Conservation (phyloP, 2,329 filamentous ascomycete species). For the Catunica adiposa region DNA sequence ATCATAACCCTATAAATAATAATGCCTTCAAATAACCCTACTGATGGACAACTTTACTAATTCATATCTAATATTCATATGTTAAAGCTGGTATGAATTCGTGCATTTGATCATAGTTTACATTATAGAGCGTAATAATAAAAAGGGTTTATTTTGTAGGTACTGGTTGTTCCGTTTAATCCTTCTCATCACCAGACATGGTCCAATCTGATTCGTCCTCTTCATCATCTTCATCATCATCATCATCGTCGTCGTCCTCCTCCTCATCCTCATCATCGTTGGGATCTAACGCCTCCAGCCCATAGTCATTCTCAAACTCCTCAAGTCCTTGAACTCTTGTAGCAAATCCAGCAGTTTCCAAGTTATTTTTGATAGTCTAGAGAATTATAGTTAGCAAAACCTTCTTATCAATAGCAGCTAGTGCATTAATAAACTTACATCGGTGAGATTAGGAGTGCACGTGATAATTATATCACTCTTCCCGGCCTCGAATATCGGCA, state of each 20-base stretch:
- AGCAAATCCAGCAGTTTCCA: conserved; percentile 62
- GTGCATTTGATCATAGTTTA: too few species aligned
- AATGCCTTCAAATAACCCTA: too few species aligned
- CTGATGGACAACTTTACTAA: too few species aligned
- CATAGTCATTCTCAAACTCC: conserved; percentile 81
- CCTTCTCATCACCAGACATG: conserved; percentile 8
- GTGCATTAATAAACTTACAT: conserved; percentile 39
- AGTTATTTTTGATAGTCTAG: conserved; percentile 58
- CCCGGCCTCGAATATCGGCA: conserved; percentile 65
- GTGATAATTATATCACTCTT: conserved; percentile 77
- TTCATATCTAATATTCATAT: too few species aligned
- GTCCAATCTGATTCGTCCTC: conserved; percentile 19
- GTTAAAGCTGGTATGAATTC: too few species aligned
- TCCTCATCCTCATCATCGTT: conserved; percentile 47
- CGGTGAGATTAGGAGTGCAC: conserved; percentile 68
- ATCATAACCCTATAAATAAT: background rate
- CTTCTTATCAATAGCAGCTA: conserved; percentile 1
- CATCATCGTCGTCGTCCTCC: conserved; percentile 38
- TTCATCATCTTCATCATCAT: conserved; percentile 29
- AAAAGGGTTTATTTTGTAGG: background rate
- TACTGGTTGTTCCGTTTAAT: background rate
- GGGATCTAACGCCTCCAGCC: conserved; percentile 47
- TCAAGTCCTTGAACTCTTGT: conserved; percentile 57
- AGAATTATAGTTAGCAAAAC: conserved; percentile 2
- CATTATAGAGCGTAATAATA: too few species aligned